Conservation (phyloP, 192 early-diverging fungal species). For the Cladochytrium replicatum region DNA sequence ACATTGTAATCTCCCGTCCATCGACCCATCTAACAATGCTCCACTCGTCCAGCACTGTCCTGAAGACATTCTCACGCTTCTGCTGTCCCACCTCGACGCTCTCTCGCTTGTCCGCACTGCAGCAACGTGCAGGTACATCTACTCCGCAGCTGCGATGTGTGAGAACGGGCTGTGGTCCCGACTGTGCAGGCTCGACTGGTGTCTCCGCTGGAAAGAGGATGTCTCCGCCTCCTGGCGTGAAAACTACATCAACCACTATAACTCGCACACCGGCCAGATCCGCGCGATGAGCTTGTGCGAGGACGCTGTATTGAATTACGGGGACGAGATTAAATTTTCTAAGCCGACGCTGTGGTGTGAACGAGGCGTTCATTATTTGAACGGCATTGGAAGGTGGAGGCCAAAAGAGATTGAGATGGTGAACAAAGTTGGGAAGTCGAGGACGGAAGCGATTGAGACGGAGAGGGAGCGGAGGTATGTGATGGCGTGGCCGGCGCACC, state of each 20-base stretch:
- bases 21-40: neutral
- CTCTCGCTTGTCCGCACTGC: constrained; percentile 4
- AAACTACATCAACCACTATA: constrained; percentile 13
- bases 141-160: constrained; percentile 3
- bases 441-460: no score
- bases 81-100: constrained; percentile 16
- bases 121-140: constrained; percentile 11
- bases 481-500: constrained; percentile 21
- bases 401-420: no score
- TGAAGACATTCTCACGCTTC: constrained; percentile 15
- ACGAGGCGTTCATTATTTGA: no score
- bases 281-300: no score
- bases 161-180: constrained; percentile 11
- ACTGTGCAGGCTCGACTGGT: constrained; percentile 6
- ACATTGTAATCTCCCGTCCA: no score
- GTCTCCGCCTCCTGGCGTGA: constrained; percentile 9
- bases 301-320: no score
- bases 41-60: constrained; percentile 14
- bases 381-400: no score
- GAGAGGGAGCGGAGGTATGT: constrained; percentile 5
- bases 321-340: no score
- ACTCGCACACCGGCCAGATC: constrained; percentile 11
- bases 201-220: neutral
- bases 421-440: no score
- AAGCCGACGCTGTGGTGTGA: no score